A percentile compares a stretch with the other conserved stretches of the same genome.
phyloP scores from a whole-genome alignment of 2,329 filamentous ascomycete species.

The Hypoxylon sp. region DNA sequence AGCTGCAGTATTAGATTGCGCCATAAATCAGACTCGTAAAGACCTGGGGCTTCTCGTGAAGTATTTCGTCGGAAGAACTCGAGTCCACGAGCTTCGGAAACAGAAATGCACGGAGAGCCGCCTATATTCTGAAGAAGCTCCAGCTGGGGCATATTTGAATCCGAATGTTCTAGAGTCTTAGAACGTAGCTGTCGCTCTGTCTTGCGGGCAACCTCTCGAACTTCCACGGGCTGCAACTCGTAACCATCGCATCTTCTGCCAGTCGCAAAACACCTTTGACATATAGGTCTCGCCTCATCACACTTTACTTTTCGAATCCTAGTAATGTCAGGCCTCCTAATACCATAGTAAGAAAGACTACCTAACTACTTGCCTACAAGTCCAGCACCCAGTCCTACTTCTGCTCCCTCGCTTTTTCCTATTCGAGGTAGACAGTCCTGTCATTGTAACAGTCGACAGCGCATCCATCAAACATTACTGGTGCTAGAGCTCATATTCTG shows the following conservation, averaged over 20 bases:
- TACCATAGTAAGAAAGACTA: not conserved
- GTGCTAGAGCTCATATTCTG: not conserved
- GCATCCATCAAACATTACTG: not conserved
- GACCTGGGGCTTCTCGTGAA: not conserved
- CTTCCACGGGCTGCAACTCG: not conserved
- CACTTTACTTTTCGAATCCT: not conserved
- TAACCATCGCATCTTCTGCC: constrained; percentile 1
- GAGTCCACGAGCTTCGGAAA: not conserved
- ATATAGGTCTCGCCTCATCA: not conserved
- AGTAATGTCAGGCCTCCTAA: not conserved
- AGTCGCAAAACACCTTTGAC: not conserved
- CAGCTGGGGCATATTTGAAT: not conserved
- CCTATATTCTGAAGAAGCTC: not conserved
- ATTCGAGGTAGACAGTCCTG: not conserved
- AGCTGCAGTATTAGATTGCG: not conserved
- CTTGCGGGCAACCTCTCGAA: not conserved
- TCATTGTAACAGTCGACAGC: not conserved
- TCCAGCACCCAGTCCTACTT: not conserved
- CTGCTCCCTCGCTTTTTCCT: not conserved
- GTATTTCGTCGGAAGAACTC: not conserved
- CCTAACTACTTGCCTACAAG: not conserved
- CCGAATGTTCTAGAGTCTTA: not conserved
- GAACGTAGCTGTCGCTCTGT: not conserved
- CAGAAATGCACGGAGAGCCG: not conserved
- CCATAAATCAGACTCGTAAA: not conserved